A percentile compares a stretch with the other conserved stretches of the same genome.
These are phyloP conservation scores for Nothomitra cinnamomea DNA, from an alignment of 2,329 filamentous ascomycete genomes.

Conservation along the genomic window DNA sequence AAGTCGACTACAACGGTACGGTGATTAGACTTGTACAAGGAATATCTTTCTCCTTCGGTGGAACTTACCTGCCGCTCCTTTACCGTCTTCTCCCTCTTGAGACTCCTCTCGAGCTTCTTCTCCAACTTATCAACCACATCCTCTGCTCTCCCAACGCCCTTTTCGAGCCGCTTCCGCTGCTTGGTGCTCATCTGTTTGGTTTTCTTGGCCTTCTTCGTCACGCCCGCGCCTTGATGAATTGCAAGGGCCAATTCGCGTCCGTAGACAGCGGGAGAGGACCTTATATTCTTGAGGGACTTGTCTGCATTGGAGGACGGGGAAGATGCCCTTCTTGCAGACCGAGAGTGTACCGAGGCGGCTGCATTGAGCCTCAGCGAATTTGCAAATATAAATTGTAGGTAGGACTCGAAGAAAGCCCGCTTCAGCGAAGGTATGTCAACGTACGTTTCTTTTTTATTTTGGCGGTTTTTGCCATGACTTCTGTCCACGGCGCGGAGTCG, in stretches of 20 bases:
- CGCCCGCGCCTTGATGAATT: constrained; percentile 47
- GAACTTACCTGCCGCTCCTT: constrained; percentile 27
- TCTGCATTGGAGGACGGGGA: constrained; percentile 54
- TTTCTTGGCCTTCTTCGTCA: constrained; percentile 48
- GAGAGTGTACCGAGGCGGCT: constrained; percentile 53
- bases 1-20: constrained; percentile 18
- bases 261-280: constrained; percentile 33
- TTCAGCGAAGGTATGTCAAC: constrained; percentile 7
- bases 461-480: constrained; percentile 22
- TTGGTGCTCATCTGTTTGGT: constrained; percentile 29
- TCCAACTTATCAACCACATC: constrained; percentile 35
- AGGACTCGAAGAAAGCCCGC: no score
- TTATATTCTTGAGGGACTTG: constrained; percentile 42
- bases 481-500: no score
- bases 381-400: no score
- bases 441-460: constrained; percentile 18
- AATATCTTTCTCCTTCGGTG: neutral
- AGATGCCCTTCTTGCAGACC: constrained; percentile 54
- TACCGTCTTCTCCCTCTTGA: constrained; percentile 29
- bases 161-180: constrained; percentile 36
- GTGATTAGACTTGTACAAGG: neutral
- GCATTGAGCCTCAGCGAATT: constrained; percentile 3
- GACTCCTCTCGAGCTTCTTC: constrained; percentile 36
- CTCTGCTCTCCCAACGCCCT: constrained; percentile 38
- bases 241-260: constrained; percentile 50